A percentile compares a stretch with the other conserved stretches of the same genome.
phyloP scores from a whole-genome alignment of 1,139 yeast species.

The Hansenula anomala region DNA sequence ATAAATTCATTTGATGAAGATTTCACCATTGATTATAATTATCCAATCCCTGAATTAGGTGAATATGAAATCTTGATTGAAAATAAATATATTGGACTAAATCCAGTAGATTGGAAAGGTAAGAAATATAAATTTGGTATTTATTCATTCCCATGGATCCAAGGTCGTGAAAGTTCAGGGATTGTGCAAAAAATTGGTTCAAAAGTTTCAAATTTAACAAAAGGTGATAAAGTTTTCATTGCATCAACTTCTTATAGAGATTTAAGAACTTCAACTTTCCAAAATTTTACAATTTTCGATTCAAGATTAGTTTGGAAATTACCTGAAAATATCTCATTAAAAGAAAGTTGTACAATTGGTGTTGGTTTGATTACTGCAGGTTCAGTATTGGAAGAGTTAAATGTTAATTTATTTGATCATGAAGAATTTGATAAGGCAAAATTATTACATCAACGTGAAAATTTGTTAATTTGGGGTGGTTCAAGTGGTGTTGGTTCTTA shows the following conservation, averaged over 20 bases:
- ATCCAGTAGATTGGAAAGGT: slow-evolving; percentile 50
- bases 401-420: slow-evolving; percentile 14
- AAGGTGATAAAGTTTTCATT: slow-evolving; percentile 35
- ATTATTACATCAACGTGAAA: slow-evolving; percentile 14
- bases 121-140: slow-evolving; percentile 43
- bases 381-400: slow-evolving; percentile 32
- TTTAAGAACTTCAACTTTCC: slow-evolving; percentile 42
- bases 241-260: slow-evolving; percentile 45
- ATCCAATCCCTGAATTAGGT: slow-evolving; percentile 22
- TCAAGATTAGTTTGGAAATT: slow-evolving; percentile 39
- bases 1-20: slow-evolving; percentile 25
- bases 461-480: slow-evolving; percentile 43
- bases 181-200: slow-evolving; percentile 31
- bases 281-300: slow-evolving; percentile 39
- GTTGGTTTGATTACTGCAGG: slow-evolving; percentile 46
- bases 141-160: slow-evolving; percentile 45
- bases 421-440: slow-evolving; percentile 7
- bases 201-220: slow-evolving; percentile 26
- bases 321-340: slow-evolving; percentile 28
- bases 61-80: slow-evolving; percentile 34
- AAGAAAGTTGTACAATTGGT: slow-evolving; percentile 42
- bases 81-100: slow-evolving; percentile 39
- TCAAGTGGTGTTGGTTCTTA: slow-evolving; percentile 42
- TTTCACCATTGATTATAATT: slow-evolving; percentile 14
- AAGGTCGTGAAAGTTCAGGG: slow-evolving; percentile 44